Evolutionary conservation across 1,139 yeast genomes (phyloP).

Genomic region (Geotrichum siamense): DNA sequence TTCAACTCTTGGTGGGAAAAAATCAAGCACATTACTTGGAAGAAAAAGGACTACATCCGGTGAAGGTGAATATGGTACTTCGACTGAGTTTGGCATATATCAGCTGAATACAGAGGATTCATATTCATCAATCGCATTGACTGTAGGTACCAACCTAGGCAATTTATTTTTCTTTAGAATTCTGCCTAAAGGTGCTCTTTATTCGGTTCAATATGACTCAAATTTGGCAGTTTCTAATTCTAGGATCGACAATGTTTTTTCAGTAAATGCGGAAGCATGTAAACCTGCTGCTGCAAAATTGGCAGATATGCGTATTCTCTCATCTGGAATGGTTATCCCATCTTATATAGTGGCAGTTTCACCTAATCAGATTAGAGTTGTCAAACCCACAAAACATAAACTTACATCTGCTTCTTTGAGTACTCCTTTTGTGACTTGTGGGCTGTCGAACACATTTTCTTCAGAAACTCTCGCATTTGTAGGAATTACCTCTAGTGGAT

Average conservation of each 20-base stretch:
- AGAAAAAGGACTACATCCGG: conserved; percentile 16
- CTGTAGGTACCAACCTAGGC: conserved; percentile 77
- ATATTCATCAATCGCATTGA: conserved; percentile 62
- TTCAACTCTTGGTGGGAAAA: conserved; percentile 27
- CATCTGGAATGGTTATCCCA: conserved; percentile 54
- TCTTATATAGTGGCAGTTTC: conserved; percentile 59
- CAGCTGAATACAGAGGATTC: conserved; percentile 49
- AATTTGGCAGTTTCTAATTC: conserved; percentile 43
- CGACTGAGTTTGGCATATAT: conserved; percentile 66
- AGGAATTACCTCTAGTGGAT: conserved; percentile 38
- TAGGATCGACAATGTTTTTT: conserved; percentile 49
- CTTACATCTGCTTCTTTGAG: conserved; percentile 44
- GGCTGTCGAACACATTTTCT: conserved; percentile 44
- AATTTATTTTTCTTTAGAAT: conserved; percentile 62
- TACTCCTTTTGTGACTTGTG: conserved; percentile 44
- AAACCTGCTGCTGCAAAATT: conserved; percentile 57
- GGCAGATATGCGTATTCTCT: conserved; percentile 51
- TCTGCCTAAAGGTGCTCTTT: conserved; percentile 67
- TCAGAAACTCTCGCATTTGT: conserved; percentile 41
- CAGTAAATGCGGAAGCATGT: conserved; percentile 53
- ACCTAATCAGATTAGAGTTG: conserved; percentile 54
- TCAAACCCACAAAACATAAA: conserved; percentile 48
- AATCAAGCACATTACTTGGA: conserved; percentile 2
- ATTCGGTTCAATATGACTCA: conserved; percentile 52
- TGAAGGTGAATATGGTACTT: conserved; percentile 41